phyloP scores from a whole-genome alignment of 495 filamentous ascomycete genomes.

The Rostrohypoxylon terebratum region DNA sequence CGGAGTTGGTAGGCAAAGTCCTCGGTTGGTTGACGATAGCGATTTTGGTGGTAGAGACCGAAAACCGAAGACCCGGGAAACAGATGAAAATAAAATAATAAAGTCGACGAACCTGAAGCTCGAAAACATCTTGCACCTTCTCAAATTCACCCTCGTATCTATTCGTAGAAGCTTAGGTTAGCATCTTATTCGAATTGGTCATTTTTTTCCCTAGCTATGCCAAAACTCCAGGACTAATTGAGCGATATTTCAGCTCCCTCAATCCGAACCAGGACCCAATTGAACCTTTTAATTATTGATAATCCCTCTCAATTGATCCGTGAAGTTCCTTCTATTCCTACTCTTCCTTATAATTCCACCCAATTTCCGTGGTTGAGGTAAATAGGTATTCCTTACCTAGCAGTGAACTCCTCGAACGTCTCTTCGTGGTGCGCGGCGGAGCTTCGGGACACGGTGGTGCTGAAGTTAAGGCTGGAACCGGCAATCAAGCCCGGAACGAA shows the following conservation, averaged over 20 bases:
- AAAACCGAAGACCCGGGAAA: too few relatives aligned
- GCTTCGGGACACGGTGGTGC: constrained; percentile 68
- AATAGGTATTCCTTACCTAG: constrained; percentile 75
- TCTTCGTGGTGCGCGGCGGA: constrained; percentile 78
- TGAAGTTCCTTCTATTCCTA: constrained; percentile 6
- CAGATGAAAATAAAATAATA: background rate
- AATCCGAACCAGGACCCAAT: constrained; percentile 25
- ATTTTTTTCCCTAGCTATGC: background rate
- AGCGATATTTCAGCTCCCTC: constrained; percentile 45
- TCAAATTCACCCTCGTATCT: constrained; percentile 99
- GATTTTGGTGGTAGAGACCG: background rate
- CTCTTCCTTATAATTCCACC: background rate
- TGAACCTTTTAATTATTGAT: constrained; percentile 20
- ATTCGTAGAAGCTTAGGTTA: constrained; percentile 44
- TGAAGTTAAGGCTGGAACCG: constrained; percentile 71
- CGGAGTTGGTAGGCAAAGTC: background rate
- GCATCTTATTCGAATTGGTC: constrained; percentile 28
- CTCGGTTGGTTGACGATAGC: background rate
- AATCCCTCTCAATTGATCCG: constrained; percentile 45
- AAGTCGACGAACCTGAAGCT: constrained; percentile 86
- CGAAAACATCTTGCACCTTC: constrained; percentile 96
- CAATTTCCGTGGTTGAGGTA: background rate
- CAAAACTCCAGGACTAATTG: constrained; percentile 35
- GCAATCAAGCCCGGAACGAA: constrained; percentile 53
- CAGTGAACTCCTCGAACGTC: constrained; percentile 98